Evolutionary conservation across 73 alveolate genomes (phyloP), one percentile per base, ranked within the genome.

Genomic region (Urostyla sp.): DNA sequence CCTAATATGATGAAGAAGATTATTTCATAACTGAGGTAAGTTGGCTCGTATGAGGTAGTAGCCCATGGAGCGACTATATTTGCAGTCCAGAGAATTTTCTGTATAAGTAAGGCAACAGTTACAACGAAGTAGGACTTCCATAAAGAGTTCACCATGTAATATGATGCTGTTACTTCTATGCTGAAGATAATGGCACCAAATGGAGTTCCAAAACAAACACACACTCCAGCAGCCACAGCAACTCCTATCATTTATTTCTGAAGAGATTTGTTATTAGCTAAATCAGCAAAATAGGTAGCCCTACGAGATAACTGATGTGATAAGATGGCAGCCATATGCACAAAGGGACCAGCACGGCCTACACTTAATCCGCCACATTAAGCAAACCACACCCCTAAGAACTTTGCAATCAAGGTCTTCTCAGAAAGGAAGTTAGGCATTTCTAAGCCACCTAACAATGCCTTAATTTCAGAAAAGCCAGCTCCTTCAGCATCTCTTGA

Each of bases 291-390:
- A 21, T 6, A 26, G 5, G 8, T 31, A 2, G 37, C 23, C 11
- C 54, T 23, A n/a, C 37, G 23, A 31, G 74, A 45, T 30, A 73
- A 37, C 52, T 67, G 23, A 20, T 80, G 58, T 6, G 90, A 63
- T 28, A 80, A 63, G 0, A 60, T 30, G n/a, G 74, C 60, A 28
- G 84, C 48, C 18, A 89, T 50, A 89, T 92, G 98, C 35, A 92
- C 96, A 90, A 80, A 92, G 8, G 98, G 94, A 8, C 98, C 98
- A 37, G 85, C 95, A 69, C 89, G 84, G 18, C 98, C 98, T 0
- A 92, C 89, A n/a, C 95, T 80, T 16, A 89, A 82, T 23, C 98
- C 98, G 52, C 94, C 87, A 20, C 83, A 89, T 23, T 86, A 67
- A 23, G 95, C 96, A 0, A 90, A 89, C 26, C 79, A 61, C 52